phyloP scores from a whole-genome alignment of 164 flowering plant species.

The Sextonia rubra region DNA sequence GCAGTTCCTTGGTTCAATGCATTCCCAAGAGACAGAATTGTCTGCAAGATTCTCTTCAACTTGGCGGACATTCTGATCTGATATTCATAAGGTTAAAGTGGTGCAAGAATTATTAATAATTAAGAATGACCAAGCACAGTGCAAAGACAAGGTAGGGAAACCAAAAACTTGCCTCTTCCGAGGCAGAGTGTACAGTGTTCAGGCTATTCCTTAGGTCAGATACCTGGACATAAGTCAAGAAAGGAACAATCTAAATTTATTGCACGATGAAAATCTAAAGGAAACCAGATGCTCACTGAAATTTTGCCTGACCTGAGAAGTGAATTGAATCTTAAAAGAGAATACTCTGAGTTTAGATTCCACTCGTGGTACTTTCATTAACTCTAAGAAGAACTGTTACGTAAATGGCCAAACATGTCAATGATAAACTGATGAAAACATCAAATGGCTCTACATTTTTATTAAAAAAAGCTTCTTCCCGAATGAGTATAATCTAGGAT shows the following conservation, averaged over 20 bases:
- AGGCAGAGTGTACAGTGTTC: conserved; percentile 64
- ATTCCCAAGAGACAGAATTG: conserved; percentile 89
- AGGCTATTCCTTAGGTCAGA: conserved; percentile 73
- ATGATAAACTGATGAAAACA: conserved; percentile 6
- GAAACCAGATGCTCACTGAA: neutral
- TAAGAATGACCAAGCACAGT: neutral
- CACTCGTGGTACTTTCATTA: conserved; percentile 96
- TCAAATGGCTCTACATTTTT: neutral
- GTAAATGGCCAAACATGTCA: conserved; percentile 13
- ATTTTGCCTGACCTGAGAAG: conserved; percentile 54
- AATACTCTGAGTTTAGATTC: conserved; percentile 95
- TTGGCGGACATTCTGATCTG: conserved; percentile 78
- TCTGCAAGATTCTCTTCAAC: conserved; percentile 85
- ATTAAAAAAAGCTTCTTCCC: neutral
- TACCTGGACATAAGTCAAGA: conserved; percentile 35
- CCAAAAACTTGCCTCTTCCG: conserved; percentile 66
- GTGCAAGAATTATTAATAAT: conserved; percentile 8
- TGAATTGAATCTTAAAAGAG: conserved; percentile 84
- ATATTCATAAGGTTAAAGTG: conserved; percentile 8
- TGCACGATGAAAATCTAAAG: neutral
- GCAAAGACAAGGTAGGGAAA: neutral
- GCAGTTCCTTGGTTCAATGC: conserved; percentile 98
- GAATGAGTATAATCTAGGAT: too few relatives aligned
- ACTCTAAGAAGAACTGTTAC: conserved; percentile 79
- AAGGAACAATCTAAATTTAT: neutral